phyloP scores from a whole-genome alignment of 2,329 filamentous ascomycete genomes.

The Fusarium verticillioides region DNA sequence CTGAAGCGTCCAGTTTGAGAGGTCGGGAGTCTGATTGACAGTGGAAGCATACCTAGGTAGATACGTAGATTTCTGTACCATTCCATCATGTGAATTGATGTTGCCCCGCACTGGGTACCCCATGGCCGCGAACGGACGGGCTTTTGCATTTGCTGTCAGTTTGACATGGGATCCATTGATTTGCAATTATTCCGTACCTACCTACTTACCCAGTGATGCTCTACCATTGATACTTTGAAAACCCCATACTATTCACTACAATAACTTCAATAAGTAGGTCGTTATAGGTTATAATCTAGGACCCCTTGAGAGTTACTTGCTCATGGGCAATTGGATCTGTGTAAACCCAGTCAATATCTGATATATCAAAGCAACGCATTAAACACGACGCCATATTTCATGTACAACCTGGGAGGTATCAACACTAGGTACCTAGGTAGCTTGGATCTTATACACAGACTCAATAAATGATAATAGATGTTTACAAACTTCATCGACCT shows the following conservation, averaged over 20 bases:
- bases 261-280: neutral
- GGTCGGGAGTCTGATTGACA: neutral
- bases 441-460: neutral
- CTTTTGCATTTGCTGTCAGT: conserved; percentile 8
- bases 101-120: conserved; percentile 17
- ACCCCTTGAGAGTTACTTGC: neutral
- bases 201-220: too few relatives aligned
- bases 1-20: neutral
- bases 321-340: neutral
- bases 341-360: neutral
- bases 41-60: neutral
- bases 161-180: neutral
- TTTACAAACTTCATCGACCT: neutral
- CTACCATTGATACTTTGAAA: neutral
- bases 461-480: neutral
- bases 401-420: neutral
- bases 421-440: too few relatives aligned
- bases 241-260: neutral
- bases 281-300: neutral
- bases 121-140: conserved; percentile 1
- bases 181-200: too few relatives aligned
- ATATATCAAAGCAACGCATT: neutral
- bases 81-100: neutral
- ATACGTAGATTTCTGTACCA: neutral
- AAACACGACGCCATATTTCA: neutral